These are phyloP conservation scores for Brettanomyces anomalus DNA, from an alignment of 805 yeast genomes.

Conservation along the genomic window DNA sequence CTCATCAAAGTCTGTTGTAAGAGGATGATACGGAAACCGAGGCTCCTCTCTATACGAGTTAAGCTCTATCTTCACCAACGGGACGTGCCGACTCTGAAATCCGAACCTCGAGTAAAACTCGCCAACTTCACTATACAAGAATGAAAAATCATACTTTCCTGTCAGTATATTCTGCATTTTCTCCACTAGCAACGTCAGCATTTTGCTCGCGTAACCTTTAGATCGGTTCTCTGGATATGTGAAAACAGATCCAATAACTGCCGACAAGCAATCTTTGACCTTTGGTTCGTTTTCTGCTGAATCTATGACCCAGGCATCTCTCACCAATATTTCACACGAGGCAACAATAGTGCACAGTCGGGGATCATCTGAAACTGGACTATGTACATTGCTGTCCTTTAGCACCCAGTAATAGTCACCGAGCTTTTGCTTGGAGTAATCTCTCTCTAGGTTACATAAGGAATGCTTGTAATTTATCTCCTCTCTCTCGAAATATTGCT, in stretches of 20 bases:
- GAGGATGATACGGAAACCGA: conserved; percentile 4
- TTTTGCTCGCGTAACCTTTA: conserved; percentile 43
- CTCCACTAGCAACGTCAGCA: conserved; percentile 33
- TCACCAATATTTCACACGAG: conserved; percentile 22
- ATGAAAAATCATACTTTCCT: conserved; percentile 27
- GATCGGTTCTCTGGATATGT: conserved; percentile 40
- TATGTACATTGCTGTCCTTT: conserved; percentile 10
- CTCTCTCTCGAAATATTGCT: conserved; percentile 19
- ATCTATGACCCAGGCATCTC: conserved; percentile 13
- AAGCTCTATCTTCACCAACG: conserved; percentile 12
- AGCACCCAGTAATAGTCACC: conserved; percentile 23
- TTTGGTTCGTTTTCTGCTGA: conserved; percentile 3
- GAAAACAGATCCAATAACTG: conserved; percentile 51
- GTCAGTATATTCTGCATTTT: conserved; percentile 8
- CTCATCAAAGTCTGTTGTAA: conserved; percentile 2
- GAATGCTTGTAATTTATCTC: conserved; percentile 8
- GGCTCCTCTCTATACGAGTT: not conserved
- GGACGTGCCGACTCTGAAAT: conserved; percentile 26
- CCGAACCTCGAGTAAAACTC: conserved; percentile 59
- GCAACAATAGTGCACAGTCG: conserved; percentile 14
- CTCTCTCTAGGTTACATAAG: conserved; percentile 16
- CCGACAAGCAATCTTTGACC: conserved; percentile 10
- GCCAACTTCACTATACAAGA: conserved; percentile 69
- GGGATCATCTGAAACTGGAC: conserved; percentile 4
- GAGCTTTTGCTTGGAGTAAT: conserved; percentile 2